phyloP scores from a whole-genome alignment of 345 rosid species.

The Cochlearia excelsa region DNA sequence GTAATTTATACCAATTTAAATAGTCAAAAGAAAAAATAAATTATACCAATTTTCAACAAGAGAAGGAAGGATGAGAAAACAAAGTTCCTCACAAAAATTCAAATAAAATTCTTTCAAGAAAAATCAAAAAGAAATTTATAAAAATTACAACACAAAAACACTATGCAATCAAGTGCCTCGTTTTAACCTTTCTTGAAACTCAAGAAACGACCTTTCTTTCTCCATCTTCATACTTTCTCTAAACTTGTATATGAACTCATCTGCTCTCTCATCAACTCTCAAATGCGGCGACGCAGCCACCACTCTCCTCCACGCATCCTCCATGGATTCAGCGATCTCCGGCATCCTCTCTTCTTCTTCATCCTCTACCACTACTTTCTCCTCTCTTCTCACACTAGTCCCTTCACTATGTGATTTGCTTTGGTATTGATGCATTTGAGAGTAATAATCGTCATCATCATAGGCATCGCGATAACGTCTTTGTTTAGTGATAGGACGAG shows the following conservation, averaged over 20 bases:
- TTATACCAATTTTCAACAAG: constrained; percentile 6
- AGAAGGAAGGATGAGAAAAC: constrained; percentile 11
- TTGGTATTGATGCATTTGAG: constrained; percentile 33
- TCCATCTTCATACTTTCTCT: constrained; percentile 60
- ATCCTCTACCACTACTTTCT: constrained; percentile 18
- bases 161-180: constrained; percentile 42
- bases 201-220: constrained; percentile 57
- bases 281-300: constrained; percentile 75
- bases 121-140: constrained; percentile 1
- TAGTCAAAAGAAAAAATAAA: too few relatives aligned
- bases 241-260: constrained; percentile 70
- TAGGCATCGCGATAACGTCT: constrained; percentile 21
- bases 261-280: constrained; percentile 80
- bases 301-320: constrained; percentile 77
- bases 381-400: constrained; percentile 21
- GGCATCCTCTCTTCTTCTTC: constrained; percentile 33
- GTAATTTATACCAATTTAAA: too few relatives aligned
- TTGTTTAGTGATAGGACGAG: constrained; percentile 15
- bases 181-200: constrained; percentile 67
- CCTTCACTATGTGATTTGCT: constrained; percentile 26
- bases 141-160: constrained; percentile 5
- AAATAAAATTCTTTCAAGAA: too few relatives aligned
- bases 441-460: constrained; percentile 23
- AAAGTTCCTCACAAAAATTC: constrained; percentile 17
- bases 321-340: constrained; percentile 45